phyloP scores from a whole-genome alignment of 2,329 filamentous ascomycete species.

The Fusarium keratoplasticum region DNA sequence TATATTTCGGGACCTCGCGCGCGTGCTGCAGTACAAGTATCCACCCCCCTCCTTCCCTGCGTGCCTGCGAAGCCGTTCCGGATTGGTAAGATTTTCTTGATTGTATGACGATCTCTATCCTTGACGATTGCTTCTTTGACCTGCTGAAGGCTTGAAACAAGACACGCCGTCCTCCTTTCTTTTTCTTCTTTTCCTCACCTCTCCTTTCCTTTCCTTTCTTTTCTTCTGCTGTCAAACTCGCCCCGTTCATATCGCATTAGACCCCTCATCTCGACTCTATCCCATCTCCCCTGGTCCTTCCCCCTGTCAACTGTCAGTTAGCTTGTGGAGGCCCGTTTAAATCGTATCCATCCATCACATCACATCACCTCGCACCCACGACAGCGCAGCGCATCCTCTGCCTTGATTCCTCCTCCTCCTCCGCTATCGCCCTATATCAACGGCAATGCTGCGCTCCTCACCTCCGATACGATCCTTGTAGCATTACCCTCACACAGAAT shows the following conservation, averaged over 20 bases:
- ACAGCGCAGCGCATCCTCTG: constrained; percentile 20
- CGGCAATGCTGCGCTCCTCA: constrained; percentile 18
- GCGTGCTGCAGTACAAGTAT: neutral
- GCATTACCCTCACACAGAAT: constrained; percentile 29
- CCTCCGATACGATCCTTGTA: constrained; percentile 19
- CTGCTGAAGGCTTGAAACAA: constrained; percentile 9
- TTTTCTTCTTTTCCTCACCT: neutral
- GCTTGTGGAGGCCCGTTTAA: constrained; percentile 29
- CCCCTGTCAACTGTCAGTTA: constrained; percentile 11
- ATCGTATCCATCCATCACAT: constrained; percentile 9
- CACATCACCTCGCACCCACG: constrained; percentile 17
- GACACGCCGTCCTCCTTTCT: constrained; percentile 12
- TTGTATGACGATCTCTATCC: constrained; percentile 44
- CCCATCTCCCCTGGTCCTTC: neutral
- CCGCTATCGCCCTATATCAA: neutral
- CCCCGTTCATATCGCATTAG: neutral
- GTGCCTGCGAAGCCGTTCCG: constrained; percentile 29
- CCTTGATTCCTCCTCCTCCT: neutral
- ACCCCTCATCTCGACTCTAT: neutral
- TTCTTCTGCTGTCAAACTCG: neutral
- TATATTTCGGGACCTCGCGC: constrained; percentile 24
- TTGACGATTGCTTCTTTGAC: constrained; percentile 14
- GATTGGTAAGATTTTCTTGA: constrained; percentile 39
- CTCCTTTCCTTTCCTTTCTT: neutral
- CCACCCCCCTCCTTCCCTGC: constrained; percentile 6